phyloP scores from a whole-genome alignment of 1,284 basidiomycete species.

The Chondrostereum purpureum region DNA sequence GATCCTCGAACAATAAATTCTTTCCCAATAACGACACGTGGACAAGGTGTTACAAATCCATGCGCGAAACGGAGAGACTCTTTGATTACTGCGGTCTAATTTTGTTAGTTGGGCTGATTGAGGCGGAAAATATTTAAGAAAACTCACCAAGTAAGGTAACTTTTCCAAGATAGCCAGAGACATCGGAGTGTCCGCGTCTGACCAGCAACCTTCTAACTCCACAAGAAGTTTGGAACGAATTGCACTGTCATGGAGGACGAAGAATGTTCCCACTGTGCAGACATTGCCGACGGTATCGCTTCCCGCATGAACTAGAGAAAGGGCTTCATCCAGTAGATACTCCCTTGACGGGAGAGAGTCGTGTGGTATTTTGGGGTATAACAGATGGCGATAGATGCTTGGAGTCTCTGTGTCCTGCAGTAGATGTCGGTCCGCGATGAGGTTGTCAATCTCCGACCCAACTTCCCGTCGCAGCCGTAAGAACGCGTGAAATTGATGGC shows the following conservation, averaged over 20 bases:
- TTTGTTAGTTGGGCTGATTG: not conserved
- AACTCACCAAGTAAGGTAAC: conserved; percentile 14
- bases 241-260: conserved; percentile 9
- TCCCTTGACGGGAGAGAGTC: conserved; percentile 3
- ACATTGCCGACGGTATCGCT: conserved; percentile 13
- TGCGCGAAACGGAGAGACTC: conserved; percentile 17
- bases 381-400: conserved; percentile 14
- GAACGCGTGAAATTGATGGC: not conserved
- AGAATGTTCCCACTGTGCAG: conserved; percentile 11
- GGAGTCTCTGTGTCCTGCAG: conserved; percentile 11
- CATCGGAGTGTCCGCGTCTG: conserved; percentile 10
- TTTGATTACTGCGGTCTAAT: conserved; percentile 19
- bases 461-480: conserved; percentile 3
- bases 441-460: conserved; percentile 8
- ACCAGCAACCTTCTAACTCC: conserved; percentile 13
- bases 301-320: conserved; percentile 10
- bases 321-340: conserved; percentile 12
- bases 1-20: conserved; percentile 14
- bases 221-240: conserved; percentile 6
- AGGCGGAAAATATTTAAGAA: not conserved
- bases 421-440: conserved; percentile 5
- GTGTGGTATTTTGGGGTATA: conserved; percentile 6
- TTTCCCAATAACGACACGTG: conserved; percentile 18
- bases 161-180: conserved; percentile 11
- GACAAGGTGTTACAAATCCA: conserved; percentile 15